Evolutionary conservation across 495 filamentous ascomycete genomes (phyloP).

Genomic region (Penicillium canariense): DNA sequence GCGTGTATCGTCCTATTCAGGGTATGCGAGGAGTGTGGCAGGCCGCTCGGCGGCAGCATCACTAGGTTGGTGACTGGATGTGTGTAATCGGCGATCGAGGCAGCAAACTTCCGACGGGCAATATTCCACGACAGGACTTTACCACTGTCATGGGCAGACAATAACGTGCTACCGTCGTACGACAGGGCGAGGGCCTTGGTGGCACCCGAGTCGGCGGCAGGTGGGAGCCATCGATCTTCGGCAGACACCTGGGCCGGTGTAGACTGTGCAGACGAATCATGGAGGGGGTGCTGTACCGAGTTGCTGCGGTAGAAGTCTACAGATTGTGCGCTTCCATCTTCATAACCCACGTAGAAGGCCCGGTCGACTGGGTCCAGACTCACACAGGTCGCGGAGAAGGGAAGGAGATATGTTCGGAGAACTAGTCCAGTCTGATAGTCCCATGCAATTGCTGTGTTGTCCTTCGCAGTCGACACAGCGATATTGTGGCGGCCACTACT

Average conservation of each 20-base stretch:
- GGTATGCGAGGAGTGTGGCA: constrained; percentile 39
- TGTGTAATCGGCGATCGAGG: constrained; percentile 64
- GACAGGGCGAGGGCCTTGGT: constrained; percentile 63
- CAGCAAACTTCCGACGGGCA: constrained; percentile 58
- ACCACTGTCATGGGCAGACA: constrained; percentile 80
- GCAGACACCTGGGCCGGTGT: constrained; percentile 57
- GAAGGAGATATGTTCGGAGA: constrained; percentile 76
- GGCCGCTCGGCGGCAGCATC: constrained; percentile 62
- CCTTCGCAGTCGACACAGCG: constrained; percentile 72
- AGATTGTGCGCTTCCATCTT: constrained; percentile 80
- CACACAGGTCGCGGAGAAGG: constrained; percentile 66
- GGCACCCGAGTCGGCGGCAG: constrained; percentile 58
- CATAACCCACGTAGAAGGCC: constrained; percentile 77
- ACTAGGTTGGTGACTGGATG: constrained; percentile 76
- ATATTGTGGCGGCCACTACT: constrained; percentile 68
- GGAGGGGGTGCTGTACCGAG: constrained; percentile 48
- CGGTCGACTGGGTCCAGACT: constrained; percentile 80
- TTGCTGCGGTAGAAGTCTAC: constrained; percentile 68
- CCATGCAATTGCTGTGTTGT: constrained; percentile 84
- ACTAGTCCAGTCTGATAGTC: constrained; percentile 75
- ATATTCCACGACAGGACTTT: constrained; percentile 80
- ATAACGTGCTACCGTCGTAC: constrained; percentile 76
- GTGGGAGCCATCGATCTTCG: constrained; percentile 59
- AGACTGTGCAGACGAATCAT: constrained; percentile 52
- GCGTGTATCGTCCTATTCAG: constrained; percentile 52